These are phyloP conservation scores for Prunus persica DNA, from an alignment of 306 rosid species.

Conservation along the genomic window DNA sequence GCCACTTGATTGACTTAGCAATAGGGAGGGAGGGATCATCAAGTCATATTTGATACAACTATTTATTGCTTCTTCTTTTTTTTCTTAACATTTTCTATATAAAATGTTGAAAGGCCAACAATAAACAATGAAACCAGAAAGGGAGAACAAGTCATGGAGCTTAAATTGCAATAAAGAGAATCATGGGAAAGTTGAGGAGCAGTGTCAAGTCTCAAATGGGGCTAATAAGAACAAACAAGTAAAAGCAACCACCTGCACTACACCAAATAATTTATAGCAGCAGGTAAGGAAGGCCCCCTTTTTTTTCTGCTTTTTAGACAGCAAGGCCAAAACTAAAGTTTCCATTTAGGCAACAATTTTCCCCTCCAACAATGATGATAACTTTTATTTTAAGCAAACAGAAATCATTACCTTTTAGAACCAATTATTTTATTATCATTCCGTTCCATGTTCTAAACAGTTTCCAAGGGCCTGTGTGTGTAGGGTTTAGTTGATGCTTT, in stretches of 20 bases:
- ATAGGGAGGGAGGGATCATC: neutral
- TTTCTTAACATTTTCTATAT: neutral
- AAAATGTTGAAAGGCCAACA: conserved; percentile 9
- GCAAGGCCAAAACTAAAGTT: neutral
- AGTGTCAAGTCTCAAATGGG: neutral
- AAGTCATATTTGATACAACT: neutral
- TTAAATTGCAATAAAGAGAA: conserved; percentile 30
- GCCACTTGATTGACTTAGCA: conserved; percentile 17
- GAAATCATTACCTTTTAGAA: neutral
- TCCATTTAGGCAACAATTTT: neutral
- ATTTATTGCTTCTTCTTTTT: neutral
- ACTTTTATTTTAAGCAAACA: neutral
- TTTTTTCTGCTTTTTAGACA: neutral
- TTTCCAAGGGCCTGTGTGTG: neutral
- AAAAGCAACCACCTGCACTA: conserved; percentile 6
- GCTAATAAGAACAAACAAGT: conserved; percentile 2
- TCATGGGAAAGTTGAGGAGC: conserved; percentile 40
- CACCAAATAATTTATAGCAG: conserved; percentile 12
- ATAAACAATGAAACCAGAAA: conserved; percentile 17
- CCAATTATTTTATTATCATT: neutral
- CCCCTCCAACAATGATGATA: neutral
- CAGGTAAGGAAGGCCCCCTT: neutral
- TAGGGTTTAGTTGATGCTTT: too few relatives aligned
- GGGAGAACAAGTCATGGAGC: neutral
- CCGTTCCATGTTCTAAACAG: neutral